Evolutionary conservation across 176 grass and related monocot species (phyloP), one percentile per base, ranked within the genome.

Genomic region (Chrysopogon serrulatus): DNA sequence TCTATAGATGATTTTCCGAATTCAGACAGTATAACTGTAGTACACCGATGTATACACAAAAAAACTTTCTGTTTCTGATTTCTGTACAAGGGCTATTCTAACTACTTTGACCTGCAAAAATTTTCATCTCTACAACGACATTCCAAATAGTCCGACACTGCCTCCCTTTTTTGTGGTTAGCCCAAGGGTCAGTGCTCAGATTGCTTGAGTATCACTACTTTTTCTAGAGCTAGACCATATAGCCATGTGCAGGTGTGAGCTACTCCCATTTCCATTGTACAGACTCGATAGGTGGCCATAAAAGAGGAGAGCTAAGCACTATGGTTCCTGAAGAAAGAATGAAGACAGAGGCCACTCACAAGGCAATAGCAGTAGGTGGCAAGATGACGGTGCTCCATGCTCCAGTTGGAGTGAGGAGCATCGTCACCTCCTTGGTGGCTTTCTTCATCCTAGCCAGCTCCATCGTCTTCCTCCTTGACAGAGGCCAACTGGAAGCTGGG

Each of bases 401-500:
- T 48, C 71, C 83, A 0, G 14, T 86, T n/a, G 93, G 88, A 3
- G 26, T 93, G 24, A 90, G 80, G 69, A 82, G 68, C 76, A 71
- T 85, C 59, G 19, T 89, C 0, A 85, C 21, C 86, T 91, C 72
- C 66, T 71, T 93, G 54, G 71, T 93, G 14, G 94, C 67, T 61
- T 91, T 96, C 91, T 96, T 89, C 88, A 71, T 96, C 78, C 1
- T 91, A 43, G 60, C 61, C 63, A 89, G 84, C 86, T 73, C 88
- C 27, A 42, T 86, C 67, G 79, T 84, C 51, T 18, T 96, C 68
- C 19, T 96, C 4, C 13, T 87, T 4, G 89, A 93, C 67, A 60
- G 68, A 51, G 86, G 82, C 45, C 82, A 88, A 39, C 41, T 54
- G 13, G 62, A 42, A 6, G n/a, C 39, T 8, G 68, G 39, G 39